phyloP scores from a whole-genome alignment of 2,329 filamentous ascomycete species.

The Verticillium dahliae region DNA sequence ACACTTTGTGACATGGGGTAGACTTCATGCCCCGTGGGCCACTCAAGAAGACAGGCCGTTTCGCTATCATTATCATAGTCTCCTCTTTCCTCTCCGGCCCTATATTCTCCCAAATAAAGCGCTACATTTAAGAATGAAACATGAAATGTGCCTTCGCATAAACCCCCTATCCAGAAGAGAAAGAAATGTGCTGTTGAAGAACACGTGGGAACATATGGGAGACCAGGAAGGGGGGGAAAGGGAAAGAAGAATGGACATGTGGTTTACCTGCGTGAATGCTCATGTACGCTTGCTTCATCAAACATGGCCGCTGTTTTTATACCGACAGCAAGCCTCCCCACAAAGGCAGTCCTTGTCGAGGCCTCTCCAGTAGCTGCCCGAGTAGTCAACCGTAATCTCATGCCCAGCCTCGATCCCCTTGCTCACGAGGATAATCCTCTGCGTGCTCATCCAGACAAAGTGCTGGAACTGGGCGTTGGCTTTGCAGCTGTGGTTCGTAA shows the following conservation, averaged over 20 bases:
- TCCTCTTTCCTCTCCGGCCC: background rate
- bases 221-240: background rate
- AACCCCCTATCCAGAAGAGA: background rate
- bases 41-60: background rate
- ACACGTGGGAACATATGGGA: background rate
- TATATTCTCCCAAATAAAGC: background rate
- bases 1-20: too few relatives aligned
- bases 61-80: background rate
- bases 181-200: background rate
- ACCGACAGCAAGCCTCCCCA: slow-evolving; percentile 44
- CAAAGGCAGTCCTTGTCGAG: slow-evolving; percentile 49
- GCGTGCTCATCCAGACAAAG: slow-evolving; percentile 49
- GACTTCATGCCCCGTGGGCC: background rate
- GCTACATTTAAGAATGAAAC: background rate
- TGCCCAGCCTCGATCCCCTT: slow-evolving; percentile 45
- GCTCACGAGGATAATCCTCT: slow-evolving; percentile 48
- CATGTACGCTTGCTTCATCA: background rate
- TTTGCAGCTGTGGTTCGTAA: slow-evolving; percentile 53
- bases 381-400: slow-evolving; percentile 54
- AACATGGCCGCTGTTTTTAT: slow-evolving; percentile 16
- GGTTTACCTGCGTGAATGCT: background rate
- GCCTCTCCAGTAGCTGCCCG: slow-evolving; percentile 49
- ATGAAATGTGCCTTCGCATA: too few relatives aligned
- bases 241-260: too few relatives aligned
- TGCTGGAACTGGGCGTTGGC: slow-evolving; percentile 50